Evolutionary conservation across 768 basidiomycete genomes (phyloP).

Genomic region (Hygrocybe punicea): DNA sequence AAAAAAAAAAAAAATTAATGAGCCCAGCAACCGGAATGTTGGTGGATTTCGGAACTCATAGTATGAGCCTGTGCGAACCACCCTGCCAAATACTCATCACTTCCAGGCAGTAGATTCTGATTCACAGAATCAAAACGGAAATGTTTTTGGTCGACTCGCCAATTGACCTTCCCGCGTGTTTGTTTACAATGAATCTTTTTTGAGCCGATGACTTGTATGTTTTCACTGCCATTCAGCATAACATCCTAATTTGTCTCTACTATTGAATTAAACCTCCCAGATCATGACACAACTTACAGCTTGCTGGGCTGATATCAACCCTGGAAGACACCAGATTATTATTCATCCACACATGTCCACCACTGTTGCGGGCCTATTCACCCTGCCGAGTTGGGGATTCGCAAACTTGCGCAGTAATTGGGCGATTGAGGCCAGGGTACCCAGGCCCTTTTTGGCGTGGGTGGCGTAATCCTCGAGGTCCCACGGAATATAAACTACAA

Average conservation of each 20-base stretch:
- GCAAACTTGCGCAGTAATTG: not conserved
- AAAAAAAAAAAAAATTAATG: not conserved
- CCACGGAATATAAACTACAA: not conserved
- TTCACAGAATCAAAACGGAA: not conserved
- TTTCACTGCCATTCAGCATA: not conserved
- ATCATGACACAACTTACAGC: not conserved
- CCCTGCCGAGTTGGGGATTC: not conserved
- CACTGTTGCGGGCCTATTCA: not conserved
- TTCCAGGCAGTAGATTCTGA: not conserved
- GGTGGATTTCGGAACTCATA: not conserved
- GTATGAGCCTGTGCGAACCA: not conserved
- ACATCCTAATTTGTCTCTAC: not conserved
- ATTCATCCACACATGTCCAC: not conserved
- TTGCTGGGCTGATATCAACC: not conserved
- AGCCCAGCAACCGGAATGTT: too few relatives aligned
- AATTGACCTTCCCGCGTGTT: not conserved
- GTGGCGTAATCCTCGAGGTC: not conserved
- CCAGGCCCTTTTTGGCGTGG: not conserved
- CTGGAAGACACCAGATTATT: not conserved
- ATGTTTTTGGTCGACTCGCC: not conserved
- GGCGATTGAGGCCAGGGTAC: not conserved
- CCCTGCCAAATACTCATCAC: not conserved
- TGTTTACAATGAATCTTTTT: not conserved
- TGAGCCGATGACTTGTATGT: not conserved
- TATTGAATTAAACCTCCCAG: too few relatives aligned